Base-by-base conservation (phyloP, 192 early-diverging fungal species). In the Gamsiella multidivaricata region DNA sequence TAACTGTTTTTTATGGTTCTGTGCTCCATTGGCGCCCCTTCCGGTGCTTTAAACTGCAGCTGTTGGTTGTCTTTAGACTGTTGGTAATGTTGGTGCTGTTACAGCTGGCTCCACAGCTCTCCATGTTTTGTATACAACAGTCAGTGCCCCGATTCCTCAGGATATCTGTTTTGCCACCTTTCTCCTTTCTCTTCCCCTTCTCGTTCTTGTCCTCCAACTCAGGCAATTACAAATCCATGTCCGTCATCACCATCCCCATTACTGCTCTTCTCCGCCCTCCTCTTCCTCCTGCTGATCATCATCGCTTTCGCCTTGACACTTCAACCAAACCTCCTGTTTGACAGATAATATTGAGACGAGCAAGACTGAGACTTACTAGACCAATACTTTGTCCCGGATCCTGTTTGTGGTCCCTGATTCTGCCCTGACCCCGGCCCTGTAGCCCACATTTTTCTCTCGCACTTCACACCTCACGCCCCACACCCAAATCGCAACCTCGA, bases 221-320 rank as follows among this genome's bases (percentile, higher is more conserved):
- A n/a, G 1, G 2, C 18, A 23, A 62, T 10, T 41, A 41, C 23
- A 37, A 10, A 23, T 32, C 32, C 9, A 55, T 55, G 3, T 64
- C 31, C 25, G 9, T 22, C 31, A 39, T n/a, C 29, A 7, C 29
- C 51, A n/a, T 28, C 50, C 7, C 14, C 10, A 39, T 12, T 31
- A 3, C 17, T 49, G 49, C 18, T 54, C 59, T 32, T 37, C 47
- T n/a, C 46, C 18, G 65, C 39, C 61, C 15, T 29, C 52, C 22
- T 45, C 29, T 41, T 37, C n/a, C 32, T 43, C 36, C 25, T 43
- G 18, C 39, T 12, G 31, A 37, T n/a, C n/a, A n/a, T n/a, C n/a
- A n/a, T n/a, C 29, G 6, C 37, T 28, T 36, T 45, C 54, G 15
- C 33, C 59, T n/a, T n/a, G n/a, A n/a, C n/a, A n/a, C n/a, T n/a